A percentile compares a stretch with the other conserved stretches of the same genome.
Evolutionary conservation across 305 asterid genomes (phyloP).

Genomic region (Fraxinus floribunda): DNA sequence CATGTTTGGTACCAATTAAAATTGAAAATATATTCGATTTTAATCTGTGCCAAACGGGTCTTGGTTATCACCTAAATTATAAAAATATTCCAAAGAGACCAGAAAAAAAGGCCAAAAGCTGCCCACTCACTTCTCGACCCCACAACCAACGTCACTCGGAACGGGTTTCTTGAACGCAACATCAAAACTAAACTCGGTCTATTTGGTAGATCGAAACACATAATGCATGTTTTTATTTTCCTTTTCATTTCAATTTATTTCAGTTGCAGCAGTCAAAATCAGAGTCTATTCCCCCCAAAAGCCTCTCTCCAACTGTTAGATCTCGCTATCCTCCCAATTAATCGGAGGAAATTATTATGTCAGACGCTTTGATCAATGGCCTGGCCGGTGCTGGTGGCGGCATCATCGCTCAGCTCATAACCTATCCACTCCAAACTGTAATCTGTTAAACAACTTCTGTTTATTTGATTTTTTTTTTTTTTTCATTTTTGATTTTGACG

Average conservation of each 20-base stretch:
- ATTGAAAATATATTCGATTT: too few species aligned
- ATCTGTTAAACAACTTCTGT: not conserved
- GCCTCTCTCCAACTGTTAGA: not conserved
- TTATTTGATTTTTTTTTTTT: constrained; percentile 10
- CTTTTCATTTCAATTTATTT: not conserved
- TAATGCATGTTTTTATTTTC: not conserved
- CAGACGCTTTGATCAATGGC: constrained; percentile 96
- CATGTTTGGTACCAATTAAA: too few species aligned
- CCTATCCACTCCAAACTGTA: constrained; percentile 95
- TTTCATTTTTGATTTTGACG: not conserved
- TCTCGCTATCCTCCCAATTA: not conserved
- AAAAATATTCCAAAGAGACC: too few species aligned
- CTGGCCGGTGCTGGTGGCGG: constrained; percentile 99
- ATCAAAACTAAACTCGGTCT: not conserved
- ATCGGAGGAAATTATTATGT: constrained; percentile 39
- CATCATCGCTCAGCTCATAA: constrained; percentile 85
- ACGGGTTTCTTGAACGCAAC: not conserved
- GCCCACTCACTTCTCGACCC: not conserved
- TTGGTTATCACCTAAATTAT: too few species aligned
- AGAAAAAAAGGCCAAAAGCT: not conserved
- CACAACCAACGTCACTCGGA: not conserved
- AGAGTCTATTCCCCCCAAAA: not conserved
- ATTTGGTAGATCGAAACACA: not conserved
- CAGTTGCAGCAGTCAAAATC: not conserved
- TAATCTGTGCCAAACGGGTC: too few species aligned